Base-by-base conservation (phyloP, 2,329 filamentous ascomycete species). In the Kalmusia sp. region DNA sequence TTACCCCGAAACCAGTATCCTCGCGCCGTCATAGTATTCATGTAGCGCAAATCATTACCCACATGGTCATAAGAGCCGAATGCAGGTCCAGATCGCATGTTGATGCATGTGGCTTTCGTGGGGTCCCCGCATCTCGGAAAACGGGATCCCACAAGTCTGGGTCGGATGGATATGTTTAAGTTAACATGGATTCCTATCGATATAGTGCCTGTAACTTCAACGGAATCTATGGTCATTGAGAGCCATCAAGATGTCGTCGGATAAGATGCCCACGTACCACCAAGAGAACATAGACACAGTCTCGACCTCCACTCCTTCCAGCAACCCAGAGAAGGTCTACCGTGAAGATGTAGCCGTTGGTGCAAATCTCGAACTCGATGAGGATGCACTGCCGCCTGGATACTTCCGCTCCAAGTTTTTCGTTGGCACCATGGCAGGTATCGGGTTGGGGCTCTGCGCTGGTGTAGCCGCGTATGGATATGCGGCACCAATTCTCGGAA, bases 361-460 rank as follows among this genome's bases (percentile, higher is more conserved):
- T 4, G 51, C 44, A 9, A 50, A 54, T 35, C 33, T 53, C 24
- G 54, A 56, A 30, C 39, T 53, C 8, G 54, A 56, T 27, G 49
- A 50, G 25, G 35, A 44, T 31, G 41, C 49, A 8, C 50, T 56
- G 22, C 56, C 52, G 7, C 49, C 49, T n/a, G 56, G 56, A 2
- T 59, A 56, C 41, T 59, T 56, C 15, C 39, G 31, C 22, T 56
- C 49, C 14, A 50, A 43, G 35, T 56, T 51, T 30, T 59, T 59
- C 38, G 12, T 56, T 14, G 53, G 56, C 3, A 49, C 56, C 7
- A 50, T 50, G 49, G 40, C 45, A 12, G 56, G 38, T 14, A 54
- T 54, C 15, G 49, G 56, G 7, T 30, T 58, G 15, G 53, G 52
- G 1, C 27, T 56, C 9, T 47, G 45, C 40, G 44, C 45, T 21